Evolutionary conservation across 768 basidiomycete genomes (phyloP).

Genomic region (Coprinopsis cinerea): DNA sequence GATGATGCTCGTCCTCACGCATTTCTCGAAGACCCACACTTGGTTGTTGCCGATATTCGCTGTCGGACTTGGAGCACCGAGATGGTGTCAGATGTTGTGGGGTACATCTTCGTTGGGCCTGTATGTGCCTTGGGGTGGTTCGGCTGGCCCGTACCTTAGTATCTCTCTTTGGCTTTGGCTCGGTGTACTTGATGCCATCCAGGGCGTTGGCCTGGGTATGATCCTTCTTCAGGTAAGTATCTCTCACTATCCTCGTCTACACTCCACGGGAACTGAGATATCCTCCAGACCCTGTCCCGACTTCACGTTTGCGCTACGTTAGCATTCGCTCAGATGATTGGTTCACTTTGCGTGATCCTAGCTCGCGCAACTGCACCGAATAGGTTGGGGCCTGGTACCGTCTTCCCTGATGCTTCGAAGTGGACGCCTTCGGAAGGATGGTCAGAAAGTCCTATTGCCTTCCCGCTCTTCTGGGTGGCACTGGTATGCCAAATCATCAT

Average conservation of each 20-base stretch:
- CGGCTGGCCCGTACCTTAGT: slow-evolving; percentile 81
- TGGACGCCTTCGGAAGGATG: slow-evolving; percentile 78
- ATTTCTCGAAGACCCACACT: slow-evolving; percentile 90
- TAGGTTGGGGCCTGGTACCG: slow-evolving; percentile 79
- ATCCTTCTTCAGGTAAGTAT: slow-evolving; percentile 69
- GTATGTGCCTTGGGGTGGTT: slow-evolving; percentile 92
- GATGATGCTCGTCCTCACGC: slow-evolving; percentile 68
- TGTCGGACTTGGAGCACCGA: slow-evolving; percentile 87
- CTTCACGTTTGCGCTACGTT: slow-evolving; percentile 92
- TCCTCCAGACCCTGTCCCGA: slow-evolving; percentile 69
- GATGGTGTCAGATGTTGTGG: slow-evolving; percentile 99
- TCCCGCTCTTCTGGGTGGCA: slow-evolving; percentile 85
- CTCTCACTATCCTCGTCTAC: slow-evolving; percentile 10
- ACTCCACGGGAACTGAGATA: slow-evolving; percentile 14
- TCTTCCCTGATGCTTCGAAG: slow-evolving; percentile 87
- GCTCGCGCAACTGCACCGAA: slow-evolving; percentile 90
- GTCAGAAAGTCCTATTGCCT: slow-evolving; percentile 72
- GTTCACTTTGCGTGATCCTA: slow-evolving; percentile 86
- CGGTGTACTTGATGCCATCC: slow-evolving; percentile 88
- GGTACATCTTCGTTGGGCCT: slow-evolving; percentile 90
- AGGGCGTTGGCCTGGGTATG: slow-evolving; percentile 92
- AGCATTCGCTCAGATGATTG: slow-evolving; percentile 85
- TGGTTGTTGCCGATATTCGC: slow-evolving; percentile 95
- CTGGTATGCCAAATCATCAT: slow-evolving; percentile 75
- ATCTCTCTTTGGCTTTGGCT: slow-evolving; percentile 93